Evolutionary conservation across 2,329 filamentous ascomycete genomes (phyloP), one percentile per base, ranked within the genome.

Genomic region (Nigrospora osmanthi): DNA sequence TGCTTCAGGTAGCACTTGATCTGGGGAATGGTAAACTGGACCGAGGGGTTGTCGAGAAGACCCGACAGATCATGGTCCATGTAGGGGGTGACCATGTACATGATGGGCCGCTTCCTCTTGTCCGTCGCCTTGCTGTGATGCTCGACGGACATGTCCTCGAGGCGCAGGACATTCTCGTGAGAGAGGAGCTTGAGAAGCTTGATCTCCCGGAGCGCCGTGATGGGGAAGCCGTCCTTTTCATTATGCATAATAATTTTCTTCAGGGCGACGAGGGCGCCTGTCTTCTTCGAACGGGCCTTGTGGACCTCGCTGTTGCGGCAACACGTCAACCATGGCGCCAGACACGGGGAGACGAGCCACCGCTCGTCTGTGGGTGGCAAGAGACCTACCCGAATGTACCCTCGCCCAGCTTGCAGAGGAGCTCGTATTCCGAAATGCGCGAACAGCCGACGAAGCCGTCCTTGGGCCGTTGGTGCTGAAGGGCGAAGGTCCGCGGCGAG

Each of bases 201-300:
- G 71, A 98, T 96, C 66, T 98, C 93, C 60, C 93, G 87, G 38
- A 98, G 78, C 7, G 93, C 91, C 1, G 93, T 98, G 52, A 98
- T 98, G n/a, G 93, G 93, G 56, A 98, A 98, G 41, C 93, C 93
- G 66, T 98, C 93, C 64, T 96, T 97, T 71, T 98, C 93, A 64
- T 97, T 95, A 64, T 97, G 93, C 87, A 97, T 96, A 53, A 98
- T 81, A 54, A 98, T 98, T 76, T 97, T 97, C 72, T 98, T 98
- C 59, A 98, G 67, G 4, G 93, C 93, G 49, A 95, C 86, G 38
- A 91, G 66, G 19, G 79, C 75, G 44, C 87, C 85, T 1, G 81
- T 87, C 58, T 78, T 85, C 57, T 80, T 83, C 28, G 86, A 89
- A 49, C 80, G 80, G 49, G 89, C 93, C 59, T 91, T 93, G 65